Base-by-base conservation (phyloP, 345 rosid species). In the Gossypium herbaceum region DNA sequence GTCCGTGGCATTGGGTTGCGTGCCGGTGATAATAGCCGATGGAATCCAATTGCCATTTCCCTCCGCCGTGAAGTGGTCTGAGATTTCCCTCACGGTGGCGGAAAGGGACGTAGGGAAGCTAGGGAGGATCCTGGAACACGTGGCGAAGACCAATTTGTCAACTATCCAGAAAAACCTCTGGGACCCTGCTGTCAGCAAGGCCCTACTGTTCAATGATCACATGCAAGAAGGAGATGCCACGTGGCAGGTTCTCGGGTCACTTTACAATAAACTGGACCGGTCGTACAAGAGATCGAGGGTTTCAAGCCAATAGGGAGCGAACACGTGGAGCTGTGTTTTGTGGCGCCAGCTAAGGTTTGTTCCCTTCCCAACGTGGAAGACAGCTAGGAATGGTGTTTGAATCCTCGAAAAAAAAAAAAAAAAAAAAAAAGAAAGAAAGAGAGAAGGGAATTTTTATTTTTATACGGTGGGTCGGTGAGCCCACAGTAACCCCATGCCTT, bases 1-100 rank as follows among this genome's bases (percentile, higher is more conserved):
- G 75, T 88, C 98, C 0, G 94, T 88, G 4, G 94, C 83, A 0
- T 83, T 95, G 64, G 99, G 99, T 0, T 95, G 99, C 74, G 89
- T 95, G 13, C 99, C 99, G 3, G 97, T 95, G 9, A 85, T 93
- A 3, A 89, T 93, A 10, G 98, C 99, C 0, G 97, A 95, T 27
- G 99, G 91, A n/a, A 90, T 95, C 60, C 86, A 87, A 51, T 71
- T 95, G 54, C 98, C 99, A 0, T 95, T 95, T 78, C 77, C 89
- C 1, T 78, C 73, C 24, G 81, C 86, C 15, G 88, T 95, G 1
- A 89, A 82, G 16, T 95, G 99, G 99, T 71, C 90, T 64, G 90
- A 86, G 34, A 90, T 95, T 17, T 93, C 99, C 0, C 80, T 95
- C 2, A 83, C 89, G 71, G 98, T 93, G 82, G 89, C 92, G 58